Conservation (phyloP, 2,329 filamentous ascomycete species). For the Fusarium falciforme region DNA sequence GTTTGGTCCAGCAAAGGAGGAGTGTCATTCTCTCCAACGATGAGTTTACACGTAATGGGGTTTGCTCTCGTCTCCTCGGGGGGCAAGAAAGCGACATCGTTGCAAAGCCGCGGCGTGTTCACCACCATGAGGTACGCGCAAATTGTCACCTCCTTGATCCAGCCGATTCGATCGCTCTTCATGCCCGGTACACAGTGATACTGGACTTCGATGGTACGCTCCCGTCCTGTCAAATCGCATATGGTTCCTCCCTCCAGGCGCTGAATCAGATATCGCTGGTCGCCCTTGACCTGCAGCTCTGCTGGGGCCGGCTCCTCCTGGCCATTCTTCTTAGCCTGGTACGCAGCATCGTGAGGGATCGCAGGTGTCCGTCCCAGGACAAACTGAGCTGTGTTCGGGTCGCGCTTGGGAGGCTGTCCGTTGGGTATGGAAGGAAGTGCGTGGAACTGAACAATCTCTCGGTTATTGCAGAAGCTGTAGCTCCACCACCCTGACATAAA, state of each 20-base stretch:
- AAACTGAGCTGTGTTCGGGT: slow-evolving; percentile 80
- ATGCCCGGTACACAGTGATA: slow-evolving; percentile 82
- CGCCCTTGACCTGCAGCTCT: slow-evolving; percentile 83
- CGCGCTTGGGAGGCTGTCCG: slow-evolving; percentile 80
- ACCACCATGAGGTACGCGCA: slow-evolving; percentile 95
- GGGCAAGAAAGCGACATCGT: slow-evolving; percentile 86
- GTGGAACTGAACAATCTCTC: slow-evolving; percentile 90
- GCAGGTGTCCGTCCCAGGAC: slow-evolving; percentile 72
- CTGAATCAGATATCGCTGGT: slow-evolving; percentile 88
- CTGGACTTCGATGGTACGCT: slow-evolving; percentile 86
- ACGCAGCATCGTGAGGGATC: slow-evolving; percentile 47
- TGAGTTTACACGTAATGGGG: slow-evolving; percentile 78
- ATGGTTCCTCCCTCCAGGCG: slow-evolving; percentile 81
- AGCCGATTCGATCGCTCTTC: slow-evolving; percentile 80
- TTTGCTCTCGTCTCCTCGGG: slow-evolving; percentile 82
- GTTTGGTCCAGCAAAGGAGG: slow-evolving; percentile 50
- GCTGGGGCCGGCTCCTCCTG: slow-evolving; percentile 57
- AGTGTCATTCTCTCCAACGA: slow-evolving; percentile 65
- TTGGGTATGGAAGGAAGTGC: slow-evolving; percentile 76
- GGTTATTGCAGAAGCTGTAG: slow-evolving; percentile 93
- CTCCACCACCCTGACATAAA: slow-evolving; percentile 92
- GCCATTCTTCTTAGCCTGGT: slow-evolving; percentile 36
- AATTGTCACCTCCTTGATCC: slow-evolving; percentile 93
- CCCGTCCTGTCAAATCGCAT: slow-evolving; percentile 86
- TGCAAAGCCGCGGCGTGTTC: slow-evolving; percentile 88